Evolutionary conservation across 305 asterid species (phyloP).

Genomic region (Fraxinus sp.): DNA sequence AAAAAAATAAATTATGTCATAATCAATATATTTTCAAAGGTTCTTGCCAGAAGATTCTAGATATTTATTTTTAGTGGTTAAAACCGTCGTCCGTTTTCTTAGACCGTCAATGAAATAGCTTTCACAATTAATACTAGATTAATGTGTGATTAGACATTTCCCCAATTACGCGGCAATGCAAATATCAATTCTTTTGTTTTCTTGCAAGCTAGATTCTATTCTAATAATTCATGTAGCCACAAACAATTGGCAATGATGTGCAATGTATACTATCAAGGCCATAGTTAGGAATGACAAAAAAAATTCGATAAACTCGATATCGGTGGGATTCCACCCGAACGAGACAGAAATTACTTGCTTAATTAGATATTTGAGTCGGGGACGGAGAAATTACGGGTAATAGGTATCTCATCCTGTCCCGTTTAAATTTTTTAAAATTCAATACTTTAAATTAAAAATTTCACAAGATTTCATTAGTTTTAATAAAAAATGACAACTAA

Average conservation of each 20-base stretch:
- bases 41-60: not conserved
- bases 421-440: no score
- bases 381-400: no score
- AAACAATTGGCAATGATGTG: not conserved
- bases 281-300: no score
- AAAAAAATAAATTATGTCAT: not conserved
- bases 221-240: not conserved
- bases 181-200: not conserved
- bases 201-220: not conserved
- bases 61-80: not conserved
- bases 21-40: not conserved
- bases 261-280: not conserved
- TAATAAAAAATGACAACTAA: no score
- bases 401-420: no score
- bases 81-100: not conserved
- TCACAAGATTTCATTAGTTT: no score
- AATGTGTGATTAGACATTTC: not conserved
- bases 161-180: not conserved
- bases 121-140: not conserved
- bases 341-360: no score
- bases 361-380: no score
- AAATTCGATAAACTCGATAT: no score
- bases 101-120: not conserved
- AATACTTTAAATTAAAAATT: no score
- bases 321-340: no score